Percentiles rank a stretch among this genome's conserved stretches.
Conservation (phyloP, 495 filamentous ascomycete genomes). For the Glutinoglossum americanum region DNA sequence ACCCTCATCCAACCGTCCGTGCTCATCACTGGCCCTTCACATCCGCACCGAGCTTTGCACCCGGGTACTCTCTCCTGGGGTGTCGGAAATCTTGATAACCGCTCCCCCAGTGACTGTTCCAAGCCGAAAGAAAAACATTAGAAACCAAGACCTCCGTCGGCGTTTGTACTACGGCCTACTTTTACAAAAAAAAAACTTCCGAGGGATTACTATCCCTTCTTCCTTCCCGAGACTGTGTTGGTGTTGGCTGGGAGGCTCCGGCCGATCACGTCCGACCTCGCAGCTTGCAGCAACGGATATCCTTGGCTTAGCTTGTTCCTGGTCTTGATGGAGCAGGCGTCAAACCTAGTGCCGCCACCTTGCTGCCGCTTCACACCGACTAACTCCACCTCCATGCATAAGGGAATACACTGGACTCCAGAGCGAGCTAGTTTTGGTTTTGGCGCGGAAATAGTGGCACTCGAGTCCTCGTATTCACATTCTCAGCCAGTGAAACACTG, state of each 20-base stretch:
- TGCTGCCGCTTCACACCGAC: not conserved
- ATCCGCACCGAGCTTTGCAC: not conserved
- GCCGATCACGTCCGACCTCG: not conserved
- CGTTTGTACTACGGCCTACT: not conserved
- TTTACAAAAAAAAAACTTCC: too few relatives aligned
- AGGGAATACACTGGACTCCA: not conserved
- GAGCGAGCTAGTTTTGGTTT: not conserved
- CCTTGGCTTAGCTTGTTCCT: not conserved
- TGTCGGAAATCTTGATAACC: not conserved
- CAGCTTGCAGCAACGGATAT: not conserved
- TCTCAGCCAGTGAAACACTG: not conserved
- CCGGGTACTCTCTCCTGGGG: not conserved
- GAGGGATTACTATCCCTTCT: not conserved
- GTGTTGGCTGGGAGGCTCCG: not conserved
- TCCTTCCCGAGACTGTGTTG: not conserved
- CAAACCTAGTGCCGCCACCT: not conserved
- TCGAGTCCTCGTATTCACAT: not conserved
- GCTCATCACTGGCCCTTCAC: not conserved
- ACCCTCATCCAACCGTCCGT: not conserved
- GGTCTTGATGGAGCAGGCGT: not conserved
- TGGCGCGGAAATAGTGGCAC: not conserved
- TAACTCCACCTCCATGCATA: not conserved
- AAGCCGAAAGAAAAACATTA: not conserved
- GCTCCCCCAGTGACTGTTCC: not conserved
- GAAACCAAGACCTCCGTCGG: not conserved